Conservation (phyloP, 2,329 filamentous ascomycete genomes). For the Colletotrichum phormii region DNA sequence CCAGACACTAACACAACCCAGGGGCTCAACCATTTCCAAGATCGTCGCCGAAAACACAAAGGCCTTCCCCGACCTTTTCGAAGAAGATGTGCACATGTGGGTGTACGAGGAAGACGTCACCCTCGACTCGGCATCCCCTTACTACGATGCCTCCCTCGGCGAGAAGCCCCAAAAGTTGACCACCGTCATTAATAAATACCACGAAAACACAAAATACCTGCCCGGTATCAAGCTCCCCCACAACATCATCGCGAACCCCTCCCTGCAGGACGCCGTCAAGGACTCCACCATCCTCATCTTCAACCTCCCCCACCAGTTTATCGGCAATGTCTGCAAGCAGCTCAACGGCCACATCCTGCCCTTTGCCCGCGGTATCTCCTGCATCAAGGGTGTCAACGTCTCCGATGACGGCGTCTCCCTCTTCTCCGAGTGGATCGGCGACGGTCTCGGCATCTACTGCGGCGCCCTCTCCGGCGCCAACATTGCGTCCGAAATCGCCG, state of each 20-base stretch:
- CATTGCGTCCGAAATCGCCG: constrained; percentile 93
- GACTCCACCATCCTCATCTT: constrained; percentile 92
- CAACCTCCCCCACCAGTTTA: constrained; percentile 97
- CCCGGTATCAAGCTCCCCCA: constrained; percentile 84
- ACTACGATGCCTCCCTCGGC: constrained; percentile 74
- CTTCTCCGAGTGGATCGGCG: constrained; percentile 95
- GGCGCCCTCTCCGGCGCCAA: constrained; percentile 96
- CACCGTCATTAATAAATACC: constrained; percentile 86
- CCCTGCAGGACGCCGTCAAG: constrained; percentile 81
- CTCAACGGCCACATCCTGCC: constrained; percentile 90
- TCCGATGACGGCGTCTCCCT: constrained; percentile 86
- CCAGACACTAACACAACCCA: constrained; percentile 48
- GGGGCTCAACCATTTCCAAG: constrained; percentile 97
- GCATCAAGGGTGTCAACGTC: constrained; percentile 98
- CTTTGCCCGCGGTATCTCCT: constrained; percentile 92
- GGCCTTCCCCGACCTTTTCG: constrained; percentile 82
- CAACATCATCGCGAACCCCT: constrained; percentile 88
- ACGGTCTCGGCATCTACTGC: constrained; percentile 93
- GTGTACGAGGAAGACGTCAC: constrained; percentile 94
- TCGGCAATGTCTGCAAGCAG: constrained; percentile 85
- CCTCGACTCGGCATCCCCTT: constrained; percentile 76
- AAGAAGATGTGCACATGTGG: constrained; percentile 97
- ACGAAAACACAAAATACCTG: constrained; percentile 99
- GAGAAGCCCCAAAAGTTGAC: constrained; percentile 87
- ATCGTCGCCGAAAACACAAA: constrained; percentile 94